A percentile compares a stretch with the other conserved stretches of the same genome.
These are phyloP conservation scores for Trifolium subterraneum DNA, from an alignment of 306 rosid genomes.

Conservation along the genomic window DNA sequence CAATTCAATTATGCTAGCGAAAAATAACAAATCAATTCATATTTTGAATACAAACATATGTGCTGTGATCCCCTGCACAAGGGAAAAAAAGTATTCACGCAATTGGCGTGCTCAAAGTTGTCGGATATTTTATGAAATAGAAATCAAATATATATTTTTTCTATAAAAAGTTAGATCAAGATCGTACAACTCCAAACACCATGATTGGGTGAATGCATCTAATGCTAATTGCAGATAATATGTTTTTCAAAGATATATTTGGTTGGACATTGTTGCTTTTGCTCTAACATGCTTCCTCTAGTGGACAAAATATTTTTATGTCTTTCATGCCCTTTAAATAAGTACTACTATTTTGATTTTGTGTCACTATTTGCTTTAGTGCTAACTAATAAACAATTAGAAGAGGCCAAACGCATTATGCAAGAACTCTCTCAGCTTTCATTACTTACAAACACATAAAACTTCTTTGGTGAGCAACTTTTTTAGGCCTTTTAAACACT, in stretches of 20 bases:
- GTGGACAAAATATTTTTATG: constrained; percentile 8
- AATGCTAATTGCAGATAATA: too few relatives aligned
- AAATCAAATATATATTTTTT: too few relatives aligned
- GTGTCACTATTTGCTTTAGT: constrained; percentile 11
- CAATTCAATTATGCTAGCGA: too few relatives aligned
- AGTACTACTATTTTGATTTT: constrained; percentile 3
- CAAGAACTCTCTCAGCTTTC: constrained; percentile 21
- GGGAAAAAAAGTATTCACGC: too few relatives aligned
- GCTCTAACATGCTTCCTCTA: constrained; percentile 38
- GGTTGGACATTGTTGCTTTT: constrained; percentile 20
- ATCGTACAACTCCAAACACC: too few relatives aligned
- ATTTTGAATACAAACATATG: too few relatives aligned
- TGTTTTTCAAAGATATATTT: not conserved
- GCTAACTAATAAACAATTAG: constrained; percentile 14
- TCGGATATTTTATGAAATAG: too few relatives aligned
- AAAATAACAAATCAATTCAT: too few relatives aligned
- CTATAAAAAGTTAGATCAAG: too few relatives aligned
- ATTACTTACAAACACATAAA: not conserved
- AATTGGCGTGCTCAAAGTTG: too few relatives aligned
- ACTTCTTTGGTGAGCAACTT: not conserved
- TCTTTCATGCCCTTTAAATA: not conserved
- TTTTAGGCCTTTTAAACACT: not conserved
- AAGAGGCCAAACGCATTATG: constrained; percentile 31
- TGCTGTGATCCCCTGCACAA: too few relatives aligned
- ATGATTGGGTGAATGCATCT: too few relatives aligned